phyloP scores from a whole-genome alignment of 2,329 filamentous ascomycete species.

The Dryadomyces quercivorus region DNA sequence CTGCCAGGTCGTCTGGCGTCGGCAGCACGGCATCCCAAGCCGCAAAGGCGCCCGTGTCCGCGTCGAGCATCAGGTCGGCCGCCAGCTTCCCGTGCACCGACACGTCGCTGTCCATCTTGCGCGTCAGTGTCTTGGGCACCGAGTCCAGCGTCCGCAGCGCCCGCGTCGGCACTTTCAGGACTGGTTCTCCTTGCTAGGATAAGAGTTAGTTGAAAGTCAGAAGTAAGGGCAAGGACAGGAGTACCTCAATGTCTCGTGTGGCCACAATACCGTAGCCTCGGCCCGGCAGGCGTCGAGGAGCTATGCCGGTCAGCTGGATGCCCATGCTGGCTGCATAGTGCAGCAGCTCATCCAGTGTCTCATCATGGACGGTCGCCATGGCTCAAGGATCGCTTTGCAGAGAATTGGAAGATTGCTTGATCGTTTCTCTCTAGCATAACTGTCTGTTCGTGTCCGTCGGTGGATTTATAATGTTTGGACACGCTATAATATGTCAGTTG shows the following conservation, averaged over 20 bases:
- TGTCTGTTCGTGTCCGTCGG: no score
- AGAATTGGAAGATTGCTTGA: no score
- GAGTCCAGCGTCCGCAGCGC: slow-evolving; percentile 54
- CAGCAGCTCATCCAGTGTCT: slow-evolving; percentile 8
- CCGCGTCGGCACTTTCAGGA: slow-evolving; percentile 53
- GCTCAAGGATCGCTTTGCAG: neutral
- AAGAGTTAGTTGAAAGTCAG: neutral
- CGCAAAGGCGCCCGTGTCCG: slow-evolving; percentile 23
- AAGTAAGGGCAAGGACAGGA: neutral
- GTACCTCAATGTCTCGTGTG: slow-evolving; percentile 50
- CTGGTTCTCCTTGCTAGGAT: slow-evolving; percentile 30
- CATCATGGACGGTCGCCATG: slow-evolving; percentile 5
- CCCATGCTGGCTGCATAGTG: slow-evolving; percentile 54
- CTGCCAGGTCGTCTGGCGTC: slow-evolving; percentile 40
- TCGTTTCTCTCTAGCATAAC: no score
- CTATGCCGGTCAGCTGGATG: slow-evolving; percentile 54
- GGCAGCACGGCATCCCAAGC: slow-evolving; percentile 61
- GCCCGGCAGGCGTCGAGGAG: slow-evolving; percentile 53
- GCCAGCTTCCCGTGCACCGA: slow-evolving; percentile 63
- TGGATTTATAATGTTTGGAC: no score
- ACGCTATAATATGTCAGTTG: neutral
- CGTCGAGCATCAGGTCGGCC: slow-evolving; percentile 49
- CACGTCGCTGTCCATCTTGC: slow-evolving; percentile 37
- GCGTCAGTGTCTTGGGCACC: slow-evolving; percentile 39
- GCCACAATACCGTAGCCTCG: slow-evolving; percentile 71